A percentile compares a stretch with the other conserved stretches of the same genome.
Evolutionary conservation across 1,139 yeast species (phyloP).

Genomic region (Blastobotrys proliferans): DNA sequence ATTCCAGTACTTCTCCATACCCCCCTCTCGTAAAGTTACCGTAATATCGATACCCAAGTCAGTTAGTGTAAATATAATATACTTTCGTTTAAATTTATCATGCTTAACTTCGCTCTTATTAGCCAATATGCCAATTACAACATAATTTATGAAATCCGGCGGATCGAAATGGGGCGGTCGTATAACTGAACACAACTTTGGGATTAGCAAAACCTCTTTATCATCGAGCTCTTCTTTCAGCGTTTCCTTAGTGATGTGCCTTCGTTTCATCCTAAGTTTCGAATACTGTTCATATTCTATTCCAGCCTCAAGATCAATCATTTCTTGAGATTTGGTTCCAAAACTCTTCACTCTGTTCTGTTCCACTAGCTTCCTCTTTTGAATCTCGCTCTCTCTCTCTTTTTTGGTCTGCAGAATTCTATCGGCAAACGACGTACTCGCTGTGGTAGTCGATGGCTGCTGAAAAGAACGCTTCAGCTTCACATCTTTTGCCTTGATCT

Average conservation of each 20-base stretch:
- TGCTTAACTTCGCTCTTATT: constrained; percentile 51
- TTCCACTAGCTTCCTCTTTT: constrained; percentile 4
- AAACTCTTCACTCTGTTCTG: constrained; percentile 15
- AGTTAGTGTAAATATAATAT: constrained; percentile 59
- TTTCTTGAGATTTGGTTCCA: constrained; percentile 5
- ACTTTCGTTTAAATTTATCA: constrained; percentile 47
- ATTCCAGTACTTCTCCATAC: constrained; percentile 69
- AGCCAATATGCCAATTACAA: constrained; percentile 63
- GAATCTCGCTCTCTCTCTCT: not conserved
- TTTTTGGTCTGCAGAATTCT: constrained; percentile 1
- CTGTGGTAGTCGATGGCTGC: constrained; percentile 1
- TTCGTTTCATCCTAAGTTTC: constrained; percentile 15
- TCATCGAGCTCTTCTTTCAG: constrained; percentile 20
- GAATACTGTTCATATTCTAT: constrained; percentile 20
- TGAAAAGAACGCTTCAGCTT: constrained; percentile 13
- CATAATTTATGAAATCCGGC: constrained; percentile 73
- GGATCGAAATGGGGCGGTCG: constrained; percentile 63
- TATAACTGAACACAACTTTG: constrained; percentile 43
- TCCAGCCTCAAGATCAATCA: constrained; percentile 4
- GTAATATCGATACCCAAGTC: constrained; percentile 59
- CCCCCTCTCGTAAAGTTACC: constrained; percentile 61
- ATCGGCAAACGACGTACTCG: constrained; percentile 8
- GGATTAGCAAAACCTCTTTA: constrained; percentile 20
- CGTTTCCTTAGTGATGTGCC: constrained; percentile 15
- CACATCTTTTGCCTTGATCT: constrained; percentile 18